Base-by-base conservation (phyloP, 352 stramenopile species). In the Phytophthora capsici region DNA sequence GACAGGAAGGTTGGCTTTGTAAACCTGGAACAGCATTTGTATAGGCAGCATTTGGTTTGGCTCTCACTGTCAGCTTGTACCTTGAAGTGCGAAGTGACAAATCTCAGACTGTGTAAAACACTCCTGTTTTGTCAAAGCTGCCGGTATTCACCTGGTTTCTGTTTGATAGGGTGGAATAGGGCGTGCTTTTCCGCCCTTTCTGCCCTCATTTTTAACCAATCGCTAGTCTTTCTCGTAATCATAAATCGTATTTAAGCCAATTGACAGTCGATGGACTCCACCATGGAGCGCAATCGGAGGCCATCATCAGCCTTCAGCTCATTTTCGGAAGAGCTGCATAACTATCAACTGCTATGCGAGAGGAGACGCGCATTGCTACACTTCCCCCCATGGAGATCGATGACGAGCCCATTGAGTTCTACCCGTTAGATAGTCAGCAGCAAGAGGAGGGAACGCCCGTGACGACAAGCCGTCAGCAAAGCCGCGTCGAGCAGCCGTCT, bases 381-480 rank as follows among this genome's bases (percentile, higher is more conserved):
- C 28, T 34, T 1, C 28, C 28, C 7, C 28, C 28, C 2, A 2
- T 32, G 19, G 69, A 71, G 25, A 28, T 28, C n/a, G 55, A 72
- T 28, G 51, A 72, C 36, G 64, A 75, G 16, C 8, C 65, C 26
- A 54, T 53, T 7, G 69, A 75, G 36, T 78, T 75, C 50, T 78
- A 72, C 45, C 70, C 70, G 7, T 44, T 78, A 0, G 57, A 65
- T 28, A 65, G 49, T 6, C n/a, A 52, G 28, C 37, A 34, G 12
- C 38, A 51, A 7, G 20, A n/a, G 6, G 34, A 57, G 32, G 54
- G 57, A n/a, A 28, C 54, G 10, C 30, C 52, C 17, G 22, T 50
- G 26, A n/a, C 26, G 20, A 23, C 5, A 12, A 51, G 38, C 38
- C 25, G 6, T 19, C 52, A 25, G 17, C 38, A 20, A 22, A 38